Percentiles rank a stretch among this genome's conserved stretches.
These are phyloP conservation scores for Colletotrichum sansevieriae DNA, from an alignment of 2,329 filamentous ascomycete species.

Conservation along the genomic window DNA sequence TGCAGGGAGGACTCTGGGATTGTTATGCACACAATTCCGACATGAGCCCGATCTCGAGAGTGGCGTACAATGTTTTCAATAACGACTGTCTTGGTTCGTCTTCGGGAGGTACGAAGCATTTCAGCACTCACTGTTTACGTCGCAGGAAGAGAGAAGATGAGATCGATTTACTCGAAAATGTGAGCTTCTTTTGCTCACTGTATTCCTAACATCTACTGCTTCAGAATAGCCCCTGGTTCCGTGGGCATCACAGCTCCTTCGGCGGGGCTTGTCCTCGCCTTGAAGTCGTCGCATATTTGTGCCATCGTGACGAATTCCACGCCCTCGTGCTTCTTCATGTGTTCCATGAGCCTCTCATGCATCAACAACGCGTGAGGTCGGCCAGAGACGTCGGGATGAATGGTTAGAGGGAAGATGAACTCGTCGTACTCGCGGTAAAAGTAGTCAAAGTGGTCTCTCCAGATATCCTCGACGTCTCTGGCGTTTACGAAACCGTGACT, in stretches of 20 bases:
- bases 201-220: slow-evolving; percentile 46
- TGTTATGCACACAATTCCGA: too few relatives aligned
- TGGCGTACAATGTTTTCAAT: too few relatives aligned
- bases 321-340: slow-evolving; percentile 72
- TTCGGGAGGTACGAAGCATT: too few relatives aligned
- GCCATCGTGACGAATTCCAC: slow-evolving; percentile 79
- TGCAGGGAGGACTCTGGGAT: too few relatives aligned
- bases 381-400: slow-evolving; percentile 80
- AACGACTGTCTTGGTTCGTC: too few relatives aligned
- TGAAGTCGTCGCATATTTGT: slow-evolving; percentile 80
- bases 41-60: too few relatives aligned
- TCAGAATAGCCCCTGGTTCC: slow-evolving; percentile 64
- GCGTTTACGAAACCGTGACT: slow-evolving; percentile 72
- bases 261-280: slow-evolving; percentile 70
- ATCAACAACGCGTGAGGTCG: slow-evolving; percentile 79
- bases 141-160: too few relatives aligned
- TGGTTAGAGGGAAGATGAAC: slow-evolving; percentile 82
- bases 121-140: too few relatives aligned
- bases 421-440: slow-evolving; percentile 83
- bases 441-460: slow-evolving; percentile 77
- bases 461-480: slow-evolving; percentile 74
- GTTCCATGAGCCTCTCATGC: slow-evolving; percentile 78
- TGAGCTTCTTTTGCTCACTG: too few relatives aligned
- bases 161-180: too few relatives aligned
- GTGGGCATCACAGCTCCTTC: slow-evolving; percentile 73